Evolutionary conservation across 2,329 filamentous ascomycete species (phyloP).

Genomic region (Cladosporium sphaerospermum): DNA sequence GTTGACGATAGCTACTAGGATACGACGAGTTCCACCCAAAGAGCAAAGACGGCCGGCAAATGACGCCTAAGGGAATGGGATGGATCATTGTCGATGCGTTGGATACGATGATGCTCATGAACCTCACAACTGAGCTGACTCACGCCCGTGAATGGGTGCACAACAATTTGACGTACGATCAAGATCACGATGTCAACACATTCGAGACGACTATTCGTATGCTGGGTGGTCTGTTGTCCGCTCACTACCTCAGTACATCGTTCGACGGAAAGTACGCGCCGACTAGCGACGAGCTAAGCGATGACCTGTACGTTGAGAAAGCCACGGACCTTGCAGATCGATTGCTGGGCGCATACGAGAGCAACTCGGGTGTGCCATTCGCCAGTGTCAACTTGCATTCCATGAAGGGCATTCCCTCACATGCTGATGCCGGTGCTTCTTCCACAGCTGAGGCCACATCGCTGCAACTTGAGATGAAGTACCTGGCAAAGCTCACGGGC

Average conservation of each 20-base stretch:
- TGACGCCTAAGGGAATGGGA: slow-evolving; percentile 82
- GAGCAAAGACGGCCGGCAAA: slow-evolving; percentile 70
- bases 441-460: slow-evolving; percentile 92
- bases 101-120: slow-evolving; percentile 98
- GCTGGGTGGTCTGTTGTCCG: slow-evolving; percentile 86
- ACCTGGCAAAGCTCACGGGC: slow-evolving; percentile 87
- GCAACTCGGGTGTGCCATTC: slow-evolving; percentile 76
- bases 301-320: slow-evolving; percentile 94
- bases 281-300: slow-evolving; percentile 65
- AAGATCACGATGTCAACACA: slow-evolving; percentile 91
- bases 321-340: slow-evolving; percentile 88
- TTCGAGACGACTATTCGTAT: slow-evolving; percentile 98
- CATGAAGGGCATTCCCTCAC: slow-evolving; percentile 68
- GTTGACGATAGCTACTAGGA: slow-evolving; percentile 31
- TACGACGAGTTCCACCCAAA: slow-evolving; percentile 83
- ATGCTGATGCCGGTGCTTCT: slow-evolving; percentile 78
- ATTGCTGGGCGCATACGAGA: slow-evolving; percentile 80
- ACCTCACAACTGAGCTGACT: slow-evolving; percentile 75
- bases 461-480: slow-evolving; percentile 94
- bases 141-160: slow-evolving; percentile 87
- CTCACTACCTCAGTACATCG: slow-evolving; percentile 85
- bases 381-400: slow-evolving; percentile 84
- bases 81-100: slow-evolving; percentile 98
- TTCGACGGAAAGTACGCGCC: slow-evolving; percentile 69
- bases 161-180: slow-evolving; percentile 73